These are phyloP conservation scores for Protomyces macrosporus DNA, from an alignment of 1,139 yeast species.

Conservation along the genomic window DNA sequence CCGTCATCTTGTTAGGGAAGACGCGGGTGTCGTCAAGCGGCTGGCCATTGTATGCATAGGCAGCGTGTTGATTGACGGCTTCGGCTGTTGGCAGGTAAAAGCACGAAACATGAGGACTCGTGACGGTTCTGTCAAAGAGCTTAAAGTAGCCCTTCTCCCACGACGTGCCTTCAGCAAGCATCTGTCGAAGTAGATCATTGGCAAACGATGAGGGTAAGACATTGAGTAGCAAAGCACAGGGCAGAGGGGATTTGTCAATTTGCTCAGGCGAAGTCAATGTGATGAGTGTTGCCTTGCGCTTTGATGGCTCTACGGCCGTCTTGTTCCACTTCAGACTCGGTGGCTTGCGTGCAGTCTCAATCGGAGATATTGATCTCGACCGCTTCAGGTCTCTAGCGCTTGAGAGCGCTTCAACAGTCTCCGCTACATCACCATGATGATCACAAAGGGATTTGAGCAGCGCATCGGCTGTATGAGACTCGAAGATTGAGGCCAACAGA, in stretches of 20 bases:
- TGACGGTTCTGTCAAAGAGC: conserved; percentile 56
- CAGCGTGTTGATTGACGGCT: conserved; percentile 31
- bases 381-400: neutral
- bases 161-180: conserved; percentile 43
- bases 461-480: conserved; percentile 34
- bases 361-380: neutral
- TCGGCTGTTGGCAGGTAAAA: conserved; percentile 41
- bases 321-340: neutral
- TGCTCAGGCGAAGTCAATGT: neutral
- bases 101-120: conserved; percentile 50
- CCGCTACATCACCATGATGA: conserved; percentile 37
- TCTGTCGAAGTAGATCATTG: conserved; percentile 42
- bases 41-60: conserved; percentile 45
- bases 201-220: conserved; percentile 52
- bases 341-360: neutral
- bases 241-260: conserved; percentile 36
- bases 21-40: conserved; percentile 34
- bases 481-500: conserved; percentile 34
- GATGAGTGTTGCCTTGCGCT: neutral
- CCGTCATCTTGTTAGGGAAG: conserved; percentile 43
- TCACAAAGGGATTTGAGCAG: conserved; percentile 39
- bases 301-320: neutral
- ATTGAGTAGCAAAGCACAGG: conserved; percentile 48
- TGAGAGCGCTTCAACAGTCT: conserved; percentile 34
- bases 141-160: conserved; percentile 49